Base-by-base conservation (phyloP, 352 stramenopile genomes). In the Globisporangium parvum region DNA sequence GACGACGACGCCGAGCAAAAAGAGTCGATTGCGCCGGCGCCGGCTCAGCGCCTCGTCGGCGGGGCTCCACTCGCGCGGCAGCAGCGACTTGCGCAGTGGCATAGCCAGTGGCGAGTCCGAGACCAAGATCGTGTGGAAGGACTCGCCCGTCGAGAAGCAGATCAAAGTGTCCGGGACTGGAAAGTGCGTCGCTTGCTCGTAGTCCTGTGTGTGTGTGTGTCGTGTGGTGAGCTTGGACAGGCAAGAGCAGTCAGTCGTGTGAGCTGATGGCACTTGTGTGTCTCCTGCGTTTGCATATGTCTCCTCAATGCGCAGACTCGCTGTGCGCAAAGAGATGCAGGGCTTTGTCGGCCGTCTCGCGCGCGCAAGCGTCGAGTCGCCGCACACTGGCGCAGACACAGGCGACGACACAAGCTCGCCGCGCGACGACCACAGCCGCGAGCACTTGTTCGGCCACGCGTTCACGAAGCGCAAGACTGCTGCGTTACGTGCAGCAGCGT, bases 141-240 rank as follows among this genome's bases (percentile, higher is more conserved):
- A 93, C 56, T 91, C 80, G 23, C 83, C 83, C 2, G 77, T 65
- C 4, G 79, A 87, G 23, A 93, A 93, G 65, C 76, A 91, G 49
- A 87, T 93, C 54, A 70, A 80, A 51, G 70, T 85, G 6, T 90
- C 77, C 11, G 83, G 83, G 5, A 88, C 77, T 1, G 73, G 73
- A 11, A 88, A 88, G 66, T 65, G 37, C 56, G 58, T 74, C 35
- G 5, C 17, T 31, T 6, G 1, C 4, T 21, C 12, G 47, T 57
- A 21, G n/a, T n/a, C n/a, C n/a, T 51, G 31, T 24, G 21, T 3
- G 35, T 51, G 14, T 40, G n/a, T 20, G n/a, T n/a, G n/a, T n/a
- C n/a, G n/a, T n/a, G n/a, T n/a, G n/a, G n/a, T n/a, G n/a, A n/a
- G n/a, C n/a, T n/a, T n/a, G n/a, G n/a, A n/a, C 6, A 17, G 3